A percentile compares a stretch with the other conserved stretches of the same genome.
Evolutionary conservation across 768 basidiomycete species (phyloP).

Genomic region (Lactarius hengduanensis): DNA sequence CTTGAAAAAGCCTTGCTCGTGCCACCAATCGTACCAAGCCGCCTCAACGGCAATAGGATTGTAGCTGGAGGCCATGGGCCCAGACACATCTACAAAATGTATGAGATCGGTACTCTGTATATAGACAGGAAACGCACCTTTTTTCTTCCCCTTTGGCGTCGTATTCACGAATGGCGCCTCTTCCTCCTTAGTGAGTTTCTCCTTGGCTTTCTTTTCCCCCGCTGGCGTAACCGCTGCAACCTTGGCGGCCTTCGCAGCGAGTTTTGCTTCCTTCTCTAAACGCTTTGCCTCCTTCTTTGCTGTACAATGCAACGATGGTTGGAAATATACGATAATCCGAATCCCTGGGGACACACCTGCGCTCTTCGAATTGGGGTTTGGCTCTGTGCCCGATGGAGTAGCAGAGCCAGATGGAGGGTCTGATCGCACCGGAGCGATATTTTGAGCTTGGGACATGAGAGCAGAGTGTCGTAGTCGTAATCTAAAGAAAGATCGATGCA

Average conservation of each 20-base stretch:
- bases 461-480: constrained; percentile 13
- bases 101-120: not conserved
- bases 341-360: constrained; percentile 37
- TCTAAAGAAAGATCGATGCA: constrained; percentile 33
- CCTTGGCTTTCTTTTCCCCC: constrained; percentile 71
- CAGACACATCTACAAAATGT: constrained; percentile 62
- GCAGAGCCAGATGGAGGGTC: constrained; percentile 22
- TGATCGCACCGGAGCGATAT: constrained; percentile 6
- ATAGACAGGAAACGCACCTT: constrained; percentile 52
- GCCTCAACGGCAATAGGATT: constrained; percentile 94
- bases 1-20: constrained; percentile 84
- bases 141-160: constrained; percentile 90
- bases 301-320: constrained; percentile 31
- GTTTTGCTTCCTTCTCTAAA: constrained; percentile 74
- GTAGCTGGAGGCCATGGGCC: constrained; percentile 90
- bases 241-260: constrained; percentile 61
- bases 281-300: constrained; percentile 87
- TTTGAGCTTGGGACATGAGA: constrained; percentile 29
- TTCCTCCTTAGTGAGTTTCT: constrained; percentile 70
- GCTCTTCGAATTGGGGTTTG: constrained; percentile 39
- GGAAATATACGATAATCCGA: not conserved
- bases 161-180: constrained; percentile 81
- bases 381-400: constrained; percentile 13
- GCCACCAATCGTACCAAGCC: constrained; percentile 99
- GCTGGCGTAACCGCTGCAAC: constrained; percentile 44